Evolutionary conservation across 495 filamentous ascomycete genomes (phyloP).

Genomic region (Choiromyces venosus): DNA sequence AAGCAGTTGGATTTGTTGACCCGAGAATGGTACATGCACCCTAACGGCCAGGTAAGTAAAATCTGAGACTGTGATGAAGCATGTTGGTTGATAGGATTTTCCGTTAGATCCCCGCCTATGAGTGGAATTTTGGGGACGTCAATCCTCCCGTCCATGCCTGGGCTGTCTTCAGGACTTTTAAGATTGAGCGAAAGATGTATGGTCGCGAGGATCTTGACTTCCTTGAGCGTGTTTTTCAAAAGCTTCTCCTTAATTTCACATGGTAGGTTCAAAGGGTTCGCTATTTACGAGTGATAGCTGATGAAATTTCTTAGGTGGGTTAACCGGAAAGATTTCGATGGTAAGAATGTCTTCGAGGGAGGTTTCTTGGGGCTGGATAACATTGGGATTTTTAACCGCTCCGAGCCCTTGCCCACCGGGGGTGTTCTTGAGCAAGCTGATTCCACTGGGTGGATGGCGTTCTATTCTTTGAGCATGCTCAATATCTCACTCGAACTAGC

Average conservation of each 20-base stretch:
- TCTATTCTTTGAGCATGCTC: conserved; percentile 90
- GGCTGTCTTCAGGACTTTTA: conserved; percentile 91
- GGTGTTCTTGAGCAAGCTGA: conserved; percentile 92
- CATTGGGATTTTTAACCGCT: conserved; percentile 96
- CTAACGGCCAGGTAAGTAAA: conserved; percentile 72
- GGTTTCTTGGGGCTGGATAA: conserved; percentile 97
- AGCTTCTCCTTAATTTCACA: conserved; percentile 90
- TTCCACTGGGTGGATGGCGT: conserved; percentile 98
- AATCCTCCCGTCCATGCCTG: conserved; percentile 96
- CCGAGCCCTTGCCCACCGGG: conserved; percentile 87
- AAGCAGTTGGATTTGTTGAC: conserved; percentile 94
- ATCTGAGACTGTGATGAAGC: conserved; percentile 47
- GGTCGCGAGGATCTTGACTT: conserved; percentile 92
- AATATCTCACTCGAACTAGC: conserved; percentile 93
- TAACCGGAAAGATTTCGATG: conserved; percentile 86
- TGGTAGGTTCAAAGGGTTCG: conserved; percentile 90
- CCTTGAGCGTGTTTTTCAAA: conserved; percentile 93
- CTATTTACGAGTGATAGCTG: conserved; percentile 23
- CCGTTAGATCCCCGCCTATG: conserved; percentile 54
- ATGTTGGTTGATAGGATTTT: neutral
- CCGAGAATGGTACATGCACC: conserved; percentile 98
- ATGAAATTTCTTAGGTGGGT: conserved; percentile 58
- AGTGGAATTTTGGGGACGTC: conserved; percentile 98
- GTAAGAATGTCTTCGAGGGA: conserved; percentile 94
- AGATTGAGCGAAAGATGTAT: conserved; percentile 96